phyloP scores from a whole-genome alignment of 768 basidiomycete genomes.

The Pholiota molesta region DNA sequence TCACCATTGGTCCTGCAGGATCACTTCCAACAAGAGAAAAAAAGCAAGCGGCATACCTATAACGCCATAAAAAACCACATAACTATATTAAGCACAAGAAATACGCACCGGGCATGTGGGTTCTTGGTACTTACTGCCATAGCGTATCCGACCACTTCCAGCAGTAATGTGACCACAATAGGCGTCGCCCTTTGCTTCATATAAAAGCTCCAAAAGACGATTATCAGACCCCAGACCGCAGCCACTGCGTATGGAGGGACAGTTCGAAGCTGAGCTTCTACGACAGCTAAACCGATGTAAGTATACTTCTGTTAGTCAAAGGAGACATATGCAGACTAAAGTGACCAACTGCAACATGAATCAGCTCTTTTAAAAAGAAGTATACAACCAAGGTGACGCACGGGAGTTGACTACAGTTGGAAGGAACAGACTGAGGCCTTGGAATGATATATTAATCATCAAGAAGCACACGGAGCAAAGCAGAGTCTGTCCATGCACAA shows the following conservation, averaged over 20 bases:
- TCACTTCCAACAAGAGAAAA: constrained; percentile 38
- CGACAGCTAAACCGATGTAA: constrained; percentile 31
- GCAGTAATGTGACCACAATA: constrained; percentile 32
- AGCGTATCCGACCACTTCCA: constrained; percentile 43
- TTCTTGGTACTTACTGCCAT: constrained; percentile 42
- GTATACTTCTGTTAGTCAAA: neutral
- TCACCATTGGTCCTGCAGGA: constrained; percentile 35
- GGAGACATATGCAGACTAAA: constrained; percentile 27
- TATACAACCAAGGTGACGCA: constrained; percentile 22
- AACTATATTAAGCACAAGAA: neutral
- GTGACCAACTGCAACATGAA: constrained; percentile 29
- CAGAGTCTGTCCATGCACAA: constrained; percentile 23
- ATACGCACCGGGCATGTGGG: constrained; percentile 31
- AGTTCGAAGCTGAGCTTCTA: constrained; percentile 47
- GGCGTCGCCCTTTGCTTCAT: constrained; percentile 33
- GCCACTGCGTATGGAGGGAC: constrained; percentile 45
- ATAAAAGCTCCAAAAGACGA: constrained; percentile 35
- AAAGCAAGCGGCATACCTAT: constrained; percentile 47
- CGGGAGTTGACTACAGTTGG: constrained; percentile 46
- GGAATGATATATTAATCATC: constrained; percentile 41
- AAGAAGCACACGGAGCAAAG: constrained; percentile 30
- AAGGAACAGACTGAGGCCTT: constrained; percentile 42
- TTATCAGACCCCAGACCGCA: constrained; percentile 38
- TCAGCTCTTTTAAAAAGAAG: neutral
- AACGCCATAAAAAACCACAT: constrained; percentile 7